Percentiles rank a stretch among this genome's conserved stretches.
These are phyloP conservation scores for Capsella rubella DNA, from an alignment of 441 rosid genomes.

Conservation along the genomic window DNA sequence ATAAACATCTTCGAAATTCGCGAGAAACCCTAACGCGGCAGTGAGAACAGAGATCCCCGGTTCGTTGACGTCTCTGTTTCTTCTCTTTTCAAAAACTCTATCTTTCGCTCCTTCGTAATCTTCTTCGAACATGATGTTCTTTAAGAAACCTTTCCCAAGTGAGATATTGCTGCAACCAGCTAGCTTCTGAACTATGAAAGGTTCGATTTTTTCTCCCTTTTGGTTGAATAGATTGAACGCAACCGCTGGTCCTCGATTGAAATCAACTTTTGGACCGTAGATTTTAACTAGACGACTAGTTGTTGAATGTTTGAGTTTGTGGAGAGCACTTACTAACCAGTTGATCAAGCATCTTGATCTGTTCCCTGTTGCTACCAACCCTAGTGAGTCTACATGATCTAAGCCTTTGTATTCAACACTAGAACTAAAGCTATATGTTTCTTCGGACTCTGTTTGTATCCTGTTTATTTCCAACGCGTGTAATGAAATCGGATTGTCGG, in stretches of 20 bases:
- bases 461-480: slow-evolving; percentile 40
- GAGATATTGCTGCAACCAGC: slow-evolving; percentile 81
- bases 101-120: slow-evolving; percentile 65
- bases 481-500: slow-evolving; percentile 49
- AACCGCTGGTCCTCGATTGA: slow-evolving; percentile 86
- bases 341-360: slow-evolving; percentile 86
- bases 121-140: slow-evolving; percentile 65
- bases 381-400: slow-evolving; percentile 80
- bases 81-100: slow-evolving; percentile 59
- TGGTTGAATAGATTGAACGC: slow-evolving; percentile 87
- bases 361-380: slow-evolving; percentile 61
- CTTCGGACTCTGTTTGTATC: slow-evolving; percentile 40
- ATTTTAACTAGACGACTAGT: slow-evolving; percentile 59
- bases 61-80: slow-evolving; percentile 42
- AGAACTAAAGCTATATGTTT: slow-evolving; percentile 44
- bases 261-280: slow-evolving; percentile 84
- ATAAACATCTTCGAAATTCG: slow-evolving; percentile 80
- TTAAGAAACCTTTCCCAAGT: slow-evolving; percentile 72
- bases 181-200: slow-evolving; percentile 86
- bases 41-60: slow-evolving; percentile 71
- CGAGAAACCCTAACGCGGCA: slow-evolving; percentile 78
- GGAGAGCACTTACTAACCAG: slow-evolving; percentile 83
- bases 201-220: slow-evolving; percentile 81
- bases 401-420: slow-evolving; percentile 57
- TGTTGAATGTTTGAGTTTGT: slow-evolving; percentile 79